Evolutionary conservation across 352 stramenopile species (phyloP).

Genomic region (Pelagophyceae sp.): DNA sequence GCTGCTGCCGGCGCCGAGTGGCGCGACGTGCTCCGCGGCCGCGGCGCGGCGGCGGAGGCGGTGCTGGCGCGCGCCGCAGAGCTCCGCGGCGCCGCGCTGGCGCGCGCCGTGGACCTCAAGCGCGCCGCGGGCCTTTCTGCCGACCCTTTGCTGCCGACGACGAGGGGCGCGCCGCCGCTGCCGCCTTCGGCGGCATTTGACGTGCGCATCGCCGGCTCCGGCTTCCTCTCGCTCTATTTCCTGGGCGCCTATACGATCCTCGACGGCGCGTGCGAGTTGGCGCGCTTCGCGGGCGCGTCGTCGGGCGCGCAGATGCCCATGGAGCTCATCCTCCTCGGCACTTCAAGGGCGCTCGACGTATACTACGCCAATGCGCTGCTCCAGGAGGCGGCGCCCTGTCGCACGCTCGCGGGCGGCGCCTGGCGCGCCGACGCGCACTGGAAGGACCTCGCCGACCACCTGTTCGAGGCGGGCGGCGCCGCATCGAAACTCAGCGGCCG

Average conservation of each 20-base stretch:
- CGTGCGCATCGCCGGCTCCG: not conserved
- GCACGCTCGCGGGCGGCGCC: not conserved
- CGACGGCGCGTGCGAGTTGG: not conserved
- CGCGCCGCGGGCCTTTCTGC: no score
- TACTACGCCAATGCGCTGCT: not conserved
- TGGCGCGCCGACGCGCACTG: not conserved
- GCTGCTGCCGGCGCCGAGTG: no score
- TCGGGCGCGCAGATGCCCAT: not conserved
- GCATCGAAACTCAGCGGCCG: no score
- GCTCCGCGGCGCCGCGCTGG: no score
- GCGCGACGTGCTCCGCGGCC: no score
- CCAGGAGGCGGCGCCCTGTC: no score
- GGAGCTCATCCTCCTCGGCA: not conserved
- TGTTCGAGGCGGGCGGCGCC: no score
- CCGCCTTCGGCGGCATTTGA: not conserved
- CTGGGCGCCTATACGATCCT: not conserved
- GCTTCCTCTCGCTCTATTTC: not conserved
- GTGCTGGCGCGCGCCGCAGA: no score
- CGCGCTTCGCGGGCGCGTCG: not conserved
- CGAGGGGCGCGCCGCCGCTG: no score
- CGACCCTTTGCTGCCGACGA: no score
- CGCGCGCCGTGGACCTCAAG: no score
- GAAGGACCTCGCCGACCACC: not conserved
- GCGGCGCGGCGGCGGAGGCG: no score
- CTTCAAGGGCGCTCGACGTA: not conserved